Conservation (phyloP, 1,284 basidiomycete genomes). For the Ustilago bromivora region DNA sequence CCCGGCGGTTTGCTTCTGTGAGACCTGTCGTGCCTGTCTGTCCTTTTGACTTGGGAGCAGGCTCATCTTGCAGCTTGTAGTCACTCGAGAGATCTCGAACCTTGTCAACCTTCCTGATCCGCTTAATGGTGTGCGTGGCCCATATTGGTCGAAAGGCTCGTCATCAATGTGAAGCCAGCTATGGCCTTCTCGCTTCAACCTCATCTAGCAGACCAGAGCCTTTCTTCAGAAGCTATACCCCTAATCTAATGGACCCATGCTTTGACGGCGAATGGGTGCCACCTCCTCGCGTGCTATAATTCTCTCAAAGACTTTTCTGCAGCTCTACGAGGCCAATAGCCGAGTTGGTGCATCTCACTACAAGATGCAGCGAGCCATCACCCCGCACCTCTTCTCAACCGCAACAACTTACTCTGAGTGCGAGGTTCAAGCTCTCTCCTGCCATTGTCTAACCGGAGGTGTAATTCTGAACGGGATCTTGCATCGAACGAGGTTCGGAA, state of each 20-base stretch:
- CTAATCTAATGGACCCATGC: neutral
- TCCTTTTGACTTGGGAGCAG: neutral
- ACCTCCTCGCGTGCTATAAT: neutral
- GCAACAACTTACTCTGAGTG: no score
- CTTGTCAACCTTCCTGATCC: neutral
- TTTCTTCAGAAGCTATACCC: neutral
- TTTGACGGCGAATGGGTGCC: neutral
- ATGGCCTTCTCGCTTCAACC: neutral
- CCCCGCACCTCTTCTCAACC: neutral
- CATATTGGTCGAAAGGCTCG: no score
- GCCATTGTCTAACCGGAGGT: neutral
- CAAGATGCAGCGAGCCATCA: conserved; percentile 3
- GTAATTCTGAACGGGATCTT: neutral
- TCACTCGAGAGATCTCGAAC: neutral
- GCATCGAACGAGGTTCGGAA: neutral
- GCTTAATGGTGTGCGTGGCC: neutral
- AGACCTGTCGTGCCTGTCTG: neutral
- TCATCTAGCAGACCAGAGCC: neutral
- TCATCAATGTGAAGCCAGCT: neutral
- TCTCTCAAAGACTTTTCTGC: neutral
- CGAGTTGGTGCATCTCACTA: conserved; percentile 10
- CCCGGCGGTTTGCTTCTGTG: neutral
- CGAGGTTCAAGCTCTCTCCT: no score
- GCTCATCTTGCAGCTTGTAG: neutral
- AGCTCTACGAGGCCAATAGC: neutral